Evolutionary conservation across 352 stramenopile species (phyloP).

Genomic region (Pythium oligandrum): DNA sequence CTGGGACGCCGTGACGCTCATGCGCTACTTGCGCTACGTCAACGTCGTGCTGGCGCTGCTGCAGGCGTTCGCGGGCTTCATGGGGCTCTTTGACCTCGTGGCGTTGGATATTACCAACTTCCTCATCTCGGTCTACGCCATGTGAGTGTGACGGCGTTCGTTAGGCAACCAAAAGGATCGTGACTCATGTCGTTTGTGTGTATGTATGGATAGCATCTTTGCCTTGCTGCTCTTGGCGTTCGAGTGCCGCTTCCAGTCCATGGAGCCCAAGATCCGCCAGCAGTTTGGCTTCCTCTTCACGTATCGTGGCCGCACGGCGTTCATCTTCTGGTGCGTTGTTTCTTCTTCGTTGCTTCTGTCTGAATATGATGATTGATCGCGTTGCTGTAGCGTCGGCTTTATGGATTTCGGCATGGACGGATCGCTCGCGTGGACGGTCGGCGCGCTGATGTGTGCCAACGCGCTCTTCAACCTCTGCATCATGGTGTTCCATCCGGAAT

Average conservation of each 20-base stretch:
- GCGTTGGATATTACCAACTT: slow-evolving; percentile 85
- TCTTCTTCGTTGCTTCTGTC: slow-evolving; percentile 4
- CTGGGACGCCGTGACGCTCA: slow-evolving; percentile 63
- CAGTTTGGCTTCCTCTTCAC: slow-evolving; percentile 88
- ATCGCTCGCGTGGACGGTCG: slow-evolving; percentile 63
- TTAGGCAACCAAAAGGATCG: no score
- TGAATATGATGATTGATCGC: neutral
- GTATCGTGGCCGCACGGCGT: slow-evolving; percentile 77
- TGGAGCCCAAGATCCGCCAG: slow-evolving; percentile 81
- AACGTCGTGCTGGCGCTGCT: slow-evolving; percentile 80
- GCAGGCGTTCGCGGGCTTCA: slow-evolving; percentile 75
- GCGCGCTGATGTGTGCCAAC: slow-evolving; percentile 75
- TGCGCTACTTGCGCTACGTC: slow-evolving; percentile 79
- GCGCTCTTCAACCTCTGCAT: slow-evolving; percentile 70
- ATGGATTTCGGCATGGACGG: slow-evolving; percentile 87
- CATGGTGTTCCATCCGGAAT: slow-evolving; percentile 84
- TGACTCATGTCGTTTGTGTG: neutral
- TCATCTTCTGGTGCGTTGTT: slow-evolving; percentile 66
- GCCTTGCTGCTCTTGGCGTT: slow-evolving; percentile 78
- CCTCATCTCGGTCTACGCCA: slow-evolving; percentile 82
- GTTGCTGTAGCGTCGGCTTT: slow-evolving; percentile 55
- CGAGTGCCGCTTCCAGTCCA: slow-evolving; percentile 84
- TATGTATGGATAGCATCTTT: slow-evolving; percentile 49
- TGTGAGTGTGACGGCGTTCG: slow-evolving; percentile 24
- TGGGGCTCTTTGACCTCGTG: slow-evolving; percentile 82